phyloP scores from a whole-genome alignment of 2,329 filamentous ascomycete genomes.

The Trichoderma semiorbis region DNA sequence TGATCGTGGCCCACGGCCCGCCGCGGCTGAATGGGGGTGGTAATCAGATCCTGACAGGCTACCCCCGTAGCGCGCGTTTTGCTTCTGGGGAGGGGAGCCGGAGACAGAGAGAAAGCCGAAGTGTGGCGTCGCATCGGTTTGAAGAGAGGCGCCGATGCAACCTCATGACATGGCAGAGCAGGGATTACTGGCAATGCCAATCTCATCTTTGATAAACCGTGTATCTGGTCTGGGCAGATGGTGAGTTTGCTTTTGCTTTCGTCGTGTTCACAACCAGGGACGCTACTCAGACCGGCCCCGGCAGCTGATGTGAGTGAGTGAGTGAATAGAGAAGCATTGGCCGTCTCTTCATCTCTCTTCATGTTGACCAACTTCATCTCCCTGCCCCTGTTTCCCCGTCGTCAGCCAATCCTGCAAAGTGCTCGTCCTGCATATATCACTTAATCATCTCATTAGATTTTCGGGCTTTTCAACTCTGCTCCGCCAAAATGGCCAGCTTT shows the following conservation, averaged over 20 bases:
- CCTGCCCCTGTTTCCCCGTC: neutral
- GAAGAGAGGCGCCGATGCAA: conserved; percentile 19
- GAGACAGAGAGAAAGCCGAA: conserved; percentile 15
- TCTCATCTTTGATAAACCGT: conserved; percentile 15
- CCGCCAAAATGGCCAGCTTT: neutral
- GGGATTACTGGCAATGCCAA: conserved; percentile 13
- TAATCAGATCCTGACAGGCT: conserved; percentile 19
- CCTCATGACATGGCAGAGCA: conserved; percentile 19
- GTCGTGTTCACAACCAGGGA: neutral
- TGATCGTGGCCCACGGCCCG: conserved; percentile 19
- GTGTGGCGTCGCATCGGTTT: conserved; percentile 18
- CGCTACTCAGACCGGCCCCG: neutral
- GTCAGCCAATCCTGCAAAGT: neutral
- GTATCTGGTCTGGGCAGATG: conserved; percentile 7
- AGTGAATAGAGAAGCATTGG: neutral
- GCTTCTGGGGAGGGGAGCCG: conserved; percentile 11
- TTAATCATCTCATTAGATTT: neutral
- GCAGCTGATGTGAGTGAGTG: neutral
- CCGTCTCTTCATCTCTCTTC: neutral
- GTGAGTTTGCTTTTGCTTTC: neutral
- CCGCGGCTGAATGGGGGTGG: conserved; percentile 18
- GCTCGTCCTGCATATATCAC: neutral
- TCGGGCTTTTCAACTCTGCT: neutral
- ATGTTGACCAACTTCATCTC: neutral
- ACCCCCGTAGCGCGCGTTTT: conserved; percentile 13